Base-by-base conservation (phyloP, 2,329 filamentous ascomycete species). In the Trichoderma lentiforme region DNA sequence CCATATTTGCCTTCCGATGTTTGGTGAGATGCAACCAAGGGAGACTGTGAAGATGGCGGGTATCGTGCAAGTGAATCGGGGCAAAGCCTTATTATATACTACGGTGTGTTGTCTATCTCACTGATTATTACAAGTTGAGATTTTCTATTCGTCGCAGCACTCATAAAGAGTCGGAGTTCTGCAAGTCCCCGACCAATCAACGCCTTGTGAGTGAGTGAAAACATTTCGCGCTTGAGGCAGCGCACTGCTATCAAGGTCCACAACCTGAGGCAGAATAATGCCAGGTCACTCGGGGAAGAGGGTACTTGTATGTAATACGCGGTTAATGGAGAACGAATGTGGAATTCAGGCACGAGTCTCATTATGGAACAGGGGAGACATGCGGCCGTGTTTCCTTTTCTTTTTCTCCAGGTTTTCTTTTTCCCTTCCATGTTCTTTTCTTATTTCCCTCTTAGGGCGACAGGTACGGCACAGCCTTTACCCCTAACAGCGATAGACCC, bases 311-410 rank as follows among this genome's bases (percentile, higher is more conserved):
- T 18, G 32, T 32, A 63, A 63, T 43, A 34, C 24, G 60, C 14
- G 51, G 47, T 7, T 53, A 34, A 12, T 57, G 14, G 56, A 51
- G 69, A 71, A 60, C 61, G 32, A 71, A 71, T 66, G 51, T 51
- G 61, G 69, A 71, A 57, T 71, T 14, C 36, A 65, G 34, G 61
- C 36, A 65, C 51, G 51, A 63, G 51, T 62, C 39, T 32, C n/a
- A 26, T 60, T 62, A 15, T 3, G 67, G 32, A 62, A n/a, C 15
- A 56, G 57, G 47, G 47, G 34, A 64, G 30, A 24, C 6, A 28
- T 32, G 56, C 56, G 21, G 39, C 14, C 7, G 7, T 51, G 32
- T 21, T 66, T 56, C 47, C 28, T 28, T 14, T 63, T 43, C 34
- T 43, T 28, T 14, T 56, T 58, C 14, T 28, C 34, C 34, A 36